Percentiles rank a stretch among this genome's conserved stretches.
These are phyloP conservation scores for Termitomyces sp. DNA, from an alignment of 768 basidiomycete species.

Conservation along the genomic window DNA sequence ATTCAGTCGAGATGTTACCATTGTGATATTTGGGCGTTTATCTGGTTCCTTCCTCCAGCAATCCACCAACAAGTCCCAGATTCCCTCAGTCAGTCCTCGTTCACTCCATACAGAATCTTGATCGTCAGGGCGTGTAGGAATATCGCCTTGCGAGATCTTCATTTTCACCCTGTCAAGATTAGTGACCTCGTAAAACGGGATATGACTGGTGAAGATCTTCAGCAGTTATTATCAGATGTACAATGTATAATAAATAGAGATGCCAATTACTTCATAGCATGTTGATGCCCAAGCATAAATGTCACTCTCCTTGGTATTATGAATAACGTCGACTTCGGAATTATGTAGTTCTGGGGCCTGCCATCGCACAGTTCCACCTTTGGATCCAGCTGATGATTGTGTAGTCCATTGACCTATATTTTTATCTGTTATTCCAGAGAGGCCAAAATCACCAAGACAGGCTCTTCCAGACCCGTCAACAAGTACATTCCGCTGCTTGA, in stretches of 20 bases:
- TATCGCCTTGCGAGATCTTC: conserved; percentile 12
- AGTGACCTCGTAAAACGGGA: conserved; percentile 15
- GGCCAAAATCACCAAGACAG: conserved; percentile 23
- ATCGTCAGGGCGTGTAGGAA: conserved; percentile 13
- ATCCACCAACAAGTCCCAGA: conserved; percentile 19
- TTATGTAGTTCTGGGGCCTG: conserved; percentile 22
- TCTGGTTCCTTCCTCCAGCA: conserved; percentile 19
- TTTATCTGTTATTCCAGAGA: conserved; percentile 17
- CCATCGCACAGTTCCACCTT: conserved; percentile 20
- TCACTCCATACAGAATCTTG: conserved; percentile 3
- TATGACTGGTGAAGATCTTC: conserved; percentile 20
- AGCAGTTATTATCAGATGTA: neutral
- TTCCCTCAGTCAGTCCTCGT: conserved; percentile 12
- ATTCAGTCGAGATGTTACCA: neutral
- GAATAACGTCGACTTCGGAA: neutral
- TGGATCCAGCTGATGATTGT: conserved; percentile 7
- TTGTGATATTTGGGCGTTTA: conserved; percentile 11
- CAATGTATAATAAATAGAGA: neutral
- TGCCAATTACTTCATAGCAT: conserved; percentile 21
- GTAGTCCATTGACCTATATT: conserved; percentile 14
- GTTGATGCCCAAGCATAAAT: conserved; percentile 23
- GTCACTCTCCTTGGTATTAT: conserved; percentile 19
- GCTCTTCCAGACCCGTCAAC: conserved; percentile 17
- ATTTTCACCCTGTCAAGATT: conserved; percentile 7
- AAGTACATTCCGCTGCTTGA: conserved; percentile 19